Evolutionary conservation across 805 yeast species (phyloP).

Genomic region (Candida germanica): DNA sequence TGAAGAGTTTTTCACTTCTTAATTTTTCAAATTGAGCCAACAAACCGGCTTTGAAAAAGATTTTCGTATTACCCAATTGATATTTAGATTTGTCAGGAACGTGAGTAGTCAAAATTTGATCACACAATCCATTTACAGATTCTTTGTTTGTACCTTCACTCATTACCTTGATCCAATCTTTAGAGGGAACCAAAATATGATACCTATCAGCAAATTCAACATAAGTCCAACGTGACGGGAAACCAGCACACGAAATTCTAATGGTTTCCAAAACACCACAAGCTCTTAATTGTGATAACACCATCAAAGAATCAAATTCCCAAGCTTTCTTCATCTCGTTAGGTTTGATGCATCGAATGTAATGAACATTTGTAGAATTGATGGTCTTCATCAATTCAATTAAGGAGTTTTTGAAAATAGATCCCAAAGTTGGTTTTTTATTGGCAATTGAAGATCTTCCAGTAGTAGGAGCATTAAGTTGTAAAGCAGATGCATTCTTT

Average conservation of each 20-base stretch:
- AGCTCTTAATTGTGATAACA: constrained; percentile 89
- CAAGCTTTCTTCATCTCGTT: constrained; percentile 92
- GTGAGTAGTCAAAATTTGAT: constrained; percentile 60
- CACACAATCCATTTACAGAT: constrained; percentile 62
- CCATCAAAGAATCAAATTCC: constrained; percentile 95
- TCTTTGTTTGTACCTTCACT: constrained; percentile 49
- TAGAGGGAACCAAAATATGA: constrained; percentile 74
- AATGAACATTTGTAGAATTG: constrained; percentile 92
- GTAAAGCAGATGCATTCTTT: constrained; percentile 48
- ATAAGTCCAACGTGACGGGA: constrained; percentile 94
- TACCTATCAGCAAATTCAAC: constrained; percentile 89
- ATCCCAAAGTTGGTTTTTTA: constrained; percentile 90
- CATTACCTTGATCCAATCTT: constrained; percentile 61
- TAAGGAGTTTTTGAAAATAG: constrained; percentile 87
- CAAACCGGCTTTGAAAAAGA: constrained; percentile 96
- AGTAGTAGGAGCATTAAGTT: constrained; percentile 36
- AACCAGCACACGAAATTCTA: constrained; percentile 95
- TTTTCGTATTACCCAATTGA: constrained; percentile 90
- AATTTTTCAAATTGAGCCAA: constrained; percentile 85
- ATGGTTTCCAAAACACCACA: constrained; percentile 98
- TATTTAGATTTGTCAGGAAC: constrained; percentile 67
- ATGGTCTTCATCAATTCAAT: constrained; percentile 92
- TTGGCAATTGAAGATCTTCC: constrained; percentile 37
- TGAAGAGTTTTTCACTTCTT: constrained; percentile 73
- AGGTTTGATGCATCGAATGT: constrained; percentile 96